phyloP scores from a whole-genome alignment of 75 land plant species.

The Pinus albicaulis region DNA sequence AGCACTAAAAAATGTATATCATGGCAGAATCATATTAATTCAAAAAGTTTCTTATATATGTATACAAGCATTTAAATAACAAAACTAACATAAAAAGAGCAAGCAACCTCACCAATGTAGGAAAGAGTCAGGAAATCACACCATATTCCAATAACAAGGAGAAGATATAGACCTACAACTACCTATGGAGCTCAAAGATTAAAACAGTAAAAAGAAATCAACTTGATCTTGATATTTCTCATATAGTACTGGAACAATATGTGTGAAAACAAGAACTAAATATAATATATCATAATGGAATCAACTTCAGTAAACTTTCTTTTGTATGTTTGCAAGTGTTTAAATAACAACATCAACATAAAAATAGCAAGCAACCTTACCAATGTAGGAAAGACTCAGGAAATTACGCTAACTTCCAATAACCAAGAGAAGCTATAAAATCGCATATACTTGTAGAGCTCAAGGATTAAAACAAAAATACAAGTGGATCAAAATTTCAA shows the following conservation, averaged over 20 bases:
- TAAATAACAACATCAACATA: neutral
- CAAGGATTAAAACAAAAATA: neutral
- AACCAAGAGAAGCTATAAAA: slow-evolving; percentile 30
- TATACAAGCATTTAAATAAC: too few species aligned
- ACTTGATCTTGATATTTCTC: slow-evolving; percentile 65
- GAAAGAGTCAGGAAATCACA: too few species aligned
- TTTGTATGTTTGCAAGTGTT: neutral
- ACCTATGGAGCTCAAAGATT: too few species aligned
- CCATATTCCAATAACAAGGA: too few species aligned
- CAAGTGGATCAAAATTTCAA: neutral
- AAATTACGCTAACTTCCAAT: slow-evolving; percentile 39
- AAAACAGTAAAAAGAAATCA: slow-evolving; percentile 37
- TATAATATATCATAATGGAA: neutral
- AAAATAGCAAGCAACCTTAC: slow-evolving; percentile 6
- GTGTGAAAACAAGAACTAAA: slow-evolving; percentile 25
- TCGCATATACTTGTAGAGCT: slow-evolving; percentile 23
- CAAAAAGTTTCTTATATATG: too few species aligned
- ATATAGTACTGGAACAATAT: slow-evolving; percentile 54
- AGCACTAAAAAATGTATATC: too few species aligned
- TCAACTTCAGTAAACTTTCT: neutral
- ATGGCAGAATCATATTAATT: too few species aligned
- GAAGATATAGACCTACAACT: too few species aligned
- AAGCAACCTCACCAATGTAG: too few species aligned
- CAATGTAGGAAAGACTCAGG: slow-evolving; percentile 34
- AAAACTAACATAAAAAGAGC: too few species aligned